phyloP scores from a whole-genome alignment of 176 grass and related monocot species.

The Avena atlantica region DNA sequence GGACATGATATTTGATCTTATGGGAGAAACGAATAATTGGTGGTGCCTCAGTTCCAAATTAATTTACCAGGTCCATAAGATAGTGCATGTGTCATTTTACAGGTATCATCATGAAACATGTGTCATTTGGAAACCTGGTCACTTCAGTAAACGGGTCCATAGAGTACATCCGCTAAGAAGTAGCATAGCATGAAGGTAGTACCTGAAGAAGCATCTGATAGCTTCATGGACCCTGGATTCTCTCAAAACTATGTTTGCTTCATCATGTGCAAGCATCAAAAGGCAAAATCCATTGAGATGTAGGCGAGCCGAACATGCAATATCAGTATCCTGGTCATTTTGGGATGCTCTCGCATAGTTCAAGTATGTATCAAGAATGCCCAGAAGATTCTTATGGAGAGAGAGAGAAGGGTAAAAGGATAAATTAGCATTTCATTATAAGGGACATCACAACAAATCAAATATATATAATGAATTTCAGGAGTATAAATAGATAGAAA shows the following conservation, averaged over 20 bases:
- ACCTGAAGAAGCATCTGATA: conserved; percentile 93
- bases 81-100: neutral
- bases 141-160: neutral
- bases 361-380: conserved; percentile 71
- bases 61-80: conserved; percentile 24
- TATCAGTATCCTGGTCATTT: conserved; percentile 51
- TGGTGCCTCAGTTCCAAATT: conserved; percentile 25
- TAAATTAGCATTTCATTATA: conserved; percentile 25
- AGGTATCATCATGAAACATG: conserved; percentile 24
- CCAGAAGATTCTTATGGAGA: conserved; percentile 68
- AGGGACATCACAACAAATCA: conserved; percentile 35
- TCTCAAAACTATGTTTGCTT: conserved; percentile 72
- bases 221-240: conserved; percentile 83
- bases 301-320: conserved; percentile 58
- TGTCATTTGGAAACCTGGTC: conserved; percentile 3
- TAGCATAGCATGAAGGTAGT: conserved; percentile 13
- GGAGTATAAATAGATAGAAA: conserved; percentile 20
- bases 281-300: conserved; percentile 96
- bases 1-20: conserved; percentile 22
- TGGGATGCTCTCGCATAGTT: conserved; percentile 59
- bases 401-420: conserved; percentile 34
- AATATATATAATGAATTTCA: conserved; percentile 33
- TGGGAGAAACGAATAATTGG: conserved; percentile 3
- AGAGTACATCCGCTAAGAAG: conserved; percentile 5
- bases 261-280: conserved; percentile 69